These are phyloP conservation scores for Claviceps paspali DNA, from an alignment of 2,329 filamentous ascomycete species.

Conservation along the genomic window DNA sequence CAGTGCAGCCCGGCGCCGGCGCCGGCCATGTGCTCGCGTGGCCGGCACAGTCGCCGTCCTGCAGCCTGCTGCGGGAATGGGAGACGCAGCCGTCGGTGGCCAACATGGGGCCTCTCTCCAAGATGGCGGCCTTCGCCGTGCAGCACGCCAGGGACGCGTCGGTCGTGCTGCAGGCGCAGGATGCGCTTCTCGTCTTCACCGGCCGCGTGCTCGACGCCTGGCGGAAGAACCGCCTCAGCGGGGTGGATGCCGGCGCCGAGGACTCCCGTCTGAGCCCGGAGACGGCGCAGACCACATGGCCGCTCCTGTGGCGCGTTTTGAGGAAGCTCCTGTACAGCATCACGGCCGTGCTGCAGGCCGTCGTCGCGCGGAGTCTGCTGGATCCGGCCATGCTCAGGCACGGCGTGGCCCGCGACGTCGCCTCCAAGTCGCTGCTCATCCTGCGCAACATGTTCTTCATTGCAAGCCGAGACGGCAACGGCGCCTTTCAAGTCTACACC, in stretches of 20 bases:
- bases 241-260: conserved; percentile 15
- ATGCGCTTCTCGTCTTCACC: conserved; percentile 53
- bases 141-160: conserved; percentile 33
- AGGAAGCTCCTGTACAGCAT: conserved; percentile 62
- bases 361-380: conserved; percentile 48
- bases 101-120: conserved; percentile 52
- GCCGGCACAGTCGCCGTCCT: conserved; percentile 45
- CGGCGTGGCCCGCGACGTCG: conserved; percentile 43
- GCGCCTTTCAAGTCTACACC: conserved; percentile 66
- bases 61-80: conserved; percentile 40
- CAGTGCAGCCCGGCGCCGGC: conserved; percentile 21
- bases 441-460: conserved; percentile 73
- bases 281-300: conserved; percentile 50
- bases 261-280: conserved; percentile 40
- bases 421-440: conserved; percentile 54
- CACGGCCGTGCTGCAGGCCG: conserved; percentile 58
- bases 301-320: conserved; percentile 59
- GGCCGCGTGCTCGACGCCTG: conserved; percentile 54
- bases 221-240: conserved; percentile 58
- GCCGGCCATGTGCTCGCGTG: conserved; percentile 39
- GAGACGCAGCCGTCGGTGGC: conserved; percentile 45
- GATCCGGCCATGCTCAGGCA: conserved; percentile 31
- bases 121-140: conserved; percentile 48
- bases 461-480: conserved; percentile 56
- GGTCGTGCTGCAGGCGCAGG: conserved; percentile 34